These are phyloP conservation scores for Aphanomyces euteiches DNA, from an alignment of 352 stramenopile genomes.

Conservation along the genomic window DNA sequence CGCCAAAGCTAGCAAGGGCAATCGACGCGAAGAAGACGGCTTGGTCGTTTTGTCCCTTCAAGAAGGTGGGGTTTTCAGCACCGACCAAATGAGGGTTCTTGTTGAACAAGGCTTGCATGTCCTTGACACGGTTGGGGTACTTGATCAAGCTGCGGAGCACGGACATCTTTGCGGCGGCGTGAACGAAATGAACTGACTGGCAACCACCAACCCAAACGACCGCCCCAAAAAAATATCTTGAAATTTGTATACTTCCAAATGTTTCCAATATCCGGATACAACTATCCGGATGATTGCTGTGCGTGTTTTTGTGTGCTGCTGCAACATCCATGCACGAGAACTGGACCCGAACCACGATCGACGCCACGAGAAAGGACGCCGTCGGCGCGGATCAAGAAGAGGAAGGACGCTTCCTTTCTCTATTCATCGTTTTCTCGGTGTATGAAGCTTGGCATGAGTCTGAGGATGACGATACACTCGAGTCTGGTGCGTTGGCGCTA, in stretches of 20 bases:
- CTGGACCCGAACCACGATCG: too few relatives aligned
- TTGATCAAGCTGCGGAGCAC: conserved; percentile 26
- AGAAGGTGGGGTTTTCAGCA: conserved; percentile 28
- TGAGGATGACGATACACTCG: too few relatives aligned
- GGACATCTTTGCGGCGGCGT: background rate
- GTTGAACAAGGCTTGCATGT: conserved; percentile 25
- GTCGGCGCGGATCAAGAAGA: too few relatives aligned
- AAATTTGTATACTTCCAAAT: background rate
- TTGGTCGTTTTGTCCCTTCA: conserved; percentile 27
- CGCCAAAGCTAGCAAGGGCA: conserved; percentile 12
- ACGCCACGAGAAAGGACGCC: too few relatives aligned
- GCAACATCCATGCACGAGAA: too few relatives aligned
- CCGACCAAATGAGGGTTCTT: conserved; percentile 10
- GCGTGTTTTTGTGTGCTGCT: too few relatives aligned
- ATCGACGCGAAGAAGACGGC: conserved; percentile 9
- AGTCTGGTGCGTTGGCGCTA: too few relatives aligned
- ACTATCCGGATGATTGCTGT: too few relatives aligned
- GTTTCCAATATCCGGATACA: too few relatives aligned
- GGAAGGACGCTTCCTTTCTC: too few relatives aligned
- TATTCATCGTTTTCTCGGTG: too few relatives aligned
- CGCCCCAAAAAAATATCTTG: conserved; percentile 10
- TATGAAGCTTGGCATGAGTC: too few relatives aligned
- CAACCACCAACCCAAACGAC: conserved; percentile 12
- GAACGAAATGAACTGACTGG: conserved; percentile 29
- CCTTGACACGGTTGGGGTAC: conserved; percentile 18